Percentiles rank a stretch among this genome's conserved stretches.
Conservation (phyloP, 2,329 filamentous ascomycete species). For the Neonectria magnoliae region DNA sequence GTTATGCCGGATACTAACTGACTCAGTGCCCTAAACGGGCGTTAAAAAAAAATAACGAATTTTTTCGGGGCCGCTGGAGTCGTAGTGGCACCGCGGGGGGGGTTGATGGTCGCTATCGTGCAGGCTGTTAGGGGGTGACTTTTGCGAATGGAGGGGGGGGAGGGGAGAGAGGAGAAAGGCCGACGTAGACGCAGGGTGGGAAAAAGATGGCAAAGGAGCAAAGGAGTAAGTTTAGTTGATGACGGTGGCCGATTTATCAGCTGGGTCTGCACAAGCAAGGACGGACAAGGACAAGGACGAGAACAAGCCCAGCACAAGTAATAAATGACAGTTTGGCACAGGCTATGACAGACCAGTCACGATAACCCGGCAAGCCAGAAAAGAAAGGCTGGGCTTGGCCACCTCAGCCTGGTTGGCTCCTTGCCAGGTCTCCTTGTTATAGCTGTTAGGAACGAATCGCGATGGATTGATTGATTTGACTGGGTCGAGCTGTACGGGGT, state of each 20-base stretch:
- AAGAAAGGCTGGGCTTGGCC: conserved; percentile 26
- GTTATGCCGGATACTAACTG: conserved; percentile 51
- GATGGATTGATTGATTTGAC: conserved; percentile 9
- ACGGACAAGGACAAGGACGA: not conserved
- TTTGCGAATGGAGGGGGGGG: conserved; percentile 9
- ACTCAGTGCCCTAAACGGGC: conserved; percentile 48
- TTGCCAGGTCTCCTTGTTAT: conserved; percentile 21
- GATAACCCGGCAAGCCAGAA: conserved; percentile 22
- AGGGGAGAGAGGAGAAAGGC: conserved; percentile 18
- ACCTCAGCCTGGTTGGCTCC: conserved; percentile 19
- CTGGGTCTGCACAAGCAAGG: conserved; percentile 34
- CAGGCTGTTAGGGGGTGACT: conserved; percentile 31
- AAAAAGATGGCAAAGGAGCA: conserved; percentile 23
- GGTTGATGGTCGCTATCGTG: conserved; percentile 21
- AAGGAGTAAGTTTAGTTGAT: conserved; percentile 29
- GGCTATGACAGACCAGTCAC: not conserved
- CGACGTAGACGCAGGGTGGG: conserved; percentile 20
- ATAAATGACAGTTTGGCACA: conserved; percentile 18
- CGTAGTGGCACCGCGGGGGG: conserved; percentile 33
- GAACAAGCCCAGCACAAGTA: conserved; percentile 6
- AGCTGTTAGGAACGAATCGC: conserved; percentile 20
- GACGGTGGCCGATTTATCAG: conserved; percentile 44
- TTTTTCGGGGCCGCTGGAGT: conserved; percentile 41
- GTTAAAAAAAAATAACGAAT: conserved; percentile 43
- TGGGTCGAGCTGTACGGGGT: conserved; percentile 10